A percentile compares a stretch with the other conserved stretches of the same genome.
Conservation (phyloP, 2,329 filamentous ascomycete genomes). For the Coniochaeta ligniaria region DNA sequence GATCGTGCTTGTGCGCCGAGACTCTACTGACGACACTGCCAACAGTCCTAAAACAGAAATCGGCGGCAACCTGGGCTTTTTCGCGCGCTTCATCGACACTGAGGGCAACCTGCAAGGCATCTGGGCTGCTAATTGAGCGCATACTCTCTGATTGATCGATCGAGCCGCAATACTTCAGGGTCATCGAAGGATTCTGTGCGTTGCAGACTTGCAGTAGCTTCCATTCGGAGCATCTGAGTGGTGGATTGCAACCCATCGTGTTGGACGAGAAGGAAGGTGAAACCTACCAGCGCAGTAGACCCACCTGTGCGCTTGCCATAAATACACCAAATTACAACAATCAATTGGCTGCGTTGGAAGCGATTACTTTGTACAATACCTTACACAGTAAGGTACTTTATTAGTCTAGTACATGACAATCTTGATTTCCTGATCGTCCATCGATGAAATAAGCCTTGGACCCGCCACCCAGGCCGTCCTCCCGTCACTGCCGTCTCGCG, state of each 20-base stretch:
- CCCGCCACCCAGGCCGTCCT: no score
- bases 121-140: neutral
- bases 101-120: slow-evolving; percentile 24
- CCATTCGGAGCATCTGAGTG: neutral
- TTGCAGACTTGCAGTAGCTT: neutral
- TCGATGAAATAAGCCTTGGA: no score
- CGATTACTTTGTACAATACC: no score
- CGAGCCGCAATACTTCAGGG: neutral
- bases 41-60: slow-evolving; percentile 27
- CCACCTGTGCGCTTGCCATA: neutral
- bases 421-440: no score
- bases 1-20: neutral
- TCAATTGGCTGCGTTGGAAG: neutral
- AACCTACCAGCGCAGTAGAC: neutral
- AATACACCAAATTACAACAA: neutral
- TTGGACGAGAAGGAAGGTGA: neutral
- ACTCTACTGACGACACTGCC: neutral
- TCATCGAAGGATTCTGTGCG: neutral
- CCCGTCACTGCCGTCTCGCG: neutral
- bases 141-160: neutral
- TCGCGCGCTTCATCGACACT: slow-evolving; percentile 27
- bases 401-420: no score
- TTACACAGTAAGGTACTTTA: no score
- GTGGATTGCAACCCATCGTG: neutral
- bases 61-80: slow-evolving; percentile 23